phyloP scores from a whole-genome alignment of 176 grass and related monocot species.

The Thinopyrum elongatum region DNA sequence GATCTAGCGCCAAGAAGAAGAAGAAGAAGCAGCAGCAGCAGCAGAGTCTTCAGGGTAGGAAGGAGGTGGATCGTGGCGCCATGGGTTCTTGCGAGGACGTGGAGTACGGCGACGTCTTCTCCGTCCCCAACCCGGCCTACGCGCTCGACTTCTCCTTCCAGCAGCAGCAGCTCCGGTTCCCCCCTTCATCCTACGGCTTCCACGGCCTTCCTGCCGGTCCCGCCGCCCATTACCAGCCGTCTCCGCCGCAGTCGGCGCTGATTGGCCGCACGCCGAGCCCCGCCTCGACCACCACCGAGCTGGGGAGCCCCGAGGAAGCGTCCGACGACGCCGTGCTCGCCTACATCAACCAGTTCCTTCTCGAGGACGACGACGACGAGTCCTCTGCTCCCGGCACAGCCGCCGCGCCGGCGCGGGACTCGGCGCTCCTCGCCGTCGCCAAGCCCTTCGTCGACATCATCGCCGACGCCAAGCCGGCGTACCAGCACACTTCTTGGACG shows the following conservation, averaged over 20 bases:
- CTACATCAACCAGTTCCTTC: conserved; percentile 56
- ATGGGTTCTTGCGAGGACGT: conserved; percentile 18
- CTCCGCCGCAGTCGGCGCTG: neutral
- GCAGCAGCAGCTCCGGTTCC: neutral
- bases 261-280: conserved; percentile 28
- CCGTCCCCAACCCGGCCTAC: conserved; percentile 6
- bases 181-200: conserved; percentile 16
- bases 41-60: neutral
- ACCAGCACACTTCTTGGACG: neutral
- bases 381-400: neutral
- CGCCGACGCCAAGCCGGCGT: neutral
- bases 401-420: neutral
- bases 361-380: conserved; percentile 40
- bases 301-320: conserved; percentile 20
- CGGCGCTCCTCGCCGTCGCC: conserved; percentile 35
- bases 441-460: conserved; percentile 52
- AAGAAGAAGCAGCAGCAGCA: neutral
- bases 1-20: neutral
- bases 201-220: neutral
- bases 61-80: neutral
- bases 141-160: conserved; percentile 25
- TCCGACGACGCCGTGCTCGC: conserved; percentile 44
- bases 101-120: conserved; percentile 20
- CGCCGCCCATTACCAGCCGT: conserved; percentile 1
- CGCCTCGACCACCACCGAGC: conserved; percentile 31